Base-by-base conservation (phyloP, 768 basidiomycete genomes). In the Boletus subcaerulescens region DNA sequence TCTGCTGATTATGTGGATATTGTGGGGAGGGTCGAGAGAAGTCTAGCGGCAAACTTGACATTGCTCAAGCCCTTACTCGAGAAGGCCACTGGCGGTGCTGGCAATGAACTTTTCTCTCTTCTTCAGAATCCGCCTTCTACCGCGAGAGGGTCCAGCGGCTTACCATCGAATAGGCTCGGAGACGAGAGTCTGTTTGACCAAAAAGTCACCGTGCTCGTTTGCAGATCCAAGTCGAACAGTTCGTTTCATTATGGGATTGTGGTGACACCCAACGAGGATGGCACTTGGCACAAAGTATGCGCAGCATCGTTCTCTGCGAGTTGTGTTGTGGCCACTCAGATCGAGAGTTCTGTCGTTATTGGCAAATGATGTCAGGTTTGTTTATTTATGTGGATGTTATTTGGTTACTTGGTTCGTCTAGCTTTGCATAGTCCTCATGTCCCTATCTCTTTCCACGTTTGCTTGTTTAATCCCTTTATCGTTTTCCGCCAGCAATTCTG, bases 221-320 rank as follows among this genome's bases (percentile, higher is more conserved):
- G 57, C 39, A 53, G 57, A 26, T 60, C 57, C 44, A 59, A 59
- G 44, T 35, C 2, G 26, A 22, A 53, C 31, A 38, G 31, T 11
- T 41, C 31, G 4, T 60, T 60, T 32, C 48, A 60, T 33, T 58
- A 53, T 42, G 48, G 57, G 18, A 53, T 59, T 3, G 49, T 48
- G 22, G 56, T 58, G 43, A 44, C 18, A 5, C 46, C 46, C 15
- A 48, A 45, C 33, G 32, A 32, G 1, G 53, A 56, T 22, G 42
- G 45, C 42, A 43, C 18, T 14, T 54, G 49, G 53, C 58, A 49
- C 48, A 60, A 59, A 42, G 55, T 61, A 18, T 60, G 54, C 24
- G 49, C 53, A 22, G 44, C 47, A 8, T 36, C 60, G 14, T 61
- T 61, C 18, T 43, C 50, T 13, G 31, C 48, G 10, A 26, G n/a